Base-by-base conservation (phyloP, 75 land plant genomes). In the Selaginella tamariscina region DNA sequence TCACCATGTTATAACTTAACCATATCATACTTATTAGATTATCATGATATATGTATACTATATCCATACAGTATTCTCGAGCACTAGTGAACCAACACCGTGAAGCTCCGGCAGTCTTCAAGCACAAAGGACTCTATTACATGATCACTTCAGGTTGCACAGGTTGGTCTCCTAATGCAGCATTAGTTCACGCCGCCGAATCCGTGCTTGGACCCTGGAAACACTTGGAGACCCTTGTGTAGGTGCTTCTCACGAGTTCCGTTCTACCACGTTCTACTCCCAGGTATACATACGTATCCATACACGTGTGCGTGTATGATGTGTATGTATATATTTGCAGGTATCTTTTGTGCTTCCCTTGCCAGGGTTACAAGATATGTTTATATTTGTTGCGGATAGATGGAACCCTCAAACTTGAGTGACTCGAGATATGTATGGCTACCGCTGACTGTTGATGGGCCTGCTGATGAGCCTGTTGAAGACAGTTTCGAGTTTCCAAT, bases 71-170 rank as follows among this genome's bases (percentile, higher is more conserved):
- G 72, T 33, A 20, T 73, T 88, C 86, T 70, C 80, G 85, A 62
- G 73, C 81, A 54, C 76, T 95, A 0, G 78, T 87, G 5, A 81
- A 88, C 8, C 86, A 84, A 44, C 96, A 85, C 65, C 70, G 99
- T 63, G 99, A 95, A 80, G 96, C 99, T 9, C 99, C 99, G 15
- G 89, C 96, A 33, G 59, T 95, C 1, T 95, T 95, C 73, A 95
- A 95, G 76, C 78, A 85, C 64, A 65, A 74, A 33, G 81, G 83
- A 2, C 73, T 87, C n/a, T 95, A 90, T 65, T 95, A 95, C 68
- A 90, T 95, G 99, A 80, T 90, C 68, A 95, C 99, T 0, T 95
- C 99, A 55, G 99, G 99, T 2, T 95, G 99, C 77, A 85, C 92
- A 2, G 87, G 99, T 1, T 95, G 99, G 99, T 85, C 86, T 0